These are phyloP conservation scores for Priceomyces carsonii DNA, from an alignment of 805 yeast genomes.

Conservation along the genomic window DNA sequence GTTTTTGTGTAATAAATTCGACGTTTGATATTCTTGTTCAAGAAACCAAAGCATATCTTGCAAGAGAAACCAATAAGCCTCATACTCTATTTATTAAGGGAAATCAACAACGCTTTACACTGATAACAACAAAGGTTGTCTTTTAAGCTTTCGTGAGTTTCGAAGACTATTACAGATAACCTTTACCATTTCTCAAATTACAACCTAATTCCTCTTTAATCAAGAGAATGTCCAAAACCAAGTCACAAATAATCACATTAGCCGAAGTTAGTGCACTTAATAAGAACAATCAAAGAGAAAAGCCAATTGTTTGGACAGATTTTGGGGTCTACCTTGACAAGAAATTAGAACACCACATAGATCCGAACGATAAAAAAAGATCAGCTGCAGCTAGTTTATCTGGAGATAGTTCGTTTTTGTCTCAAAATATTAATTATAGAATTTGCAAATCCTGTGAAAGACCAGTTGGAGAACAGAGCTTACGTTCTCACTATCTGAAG, in stretches of 20 bases:
- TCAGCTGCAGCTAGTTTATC: conserved; percentile 17
- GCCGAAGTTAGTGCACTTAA: conserved; percentile 26
- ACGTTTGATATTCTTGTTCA: too few species aligned
- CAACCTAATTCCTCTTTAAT: conserved; percentile 6
- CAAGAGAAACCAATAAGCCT: too few species aligned
- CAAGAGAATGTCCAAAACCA: conserved; percentile 20
- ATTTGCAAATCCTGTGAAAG: conserved; percentile 40
- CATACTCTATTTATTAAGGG: too few species aligned
- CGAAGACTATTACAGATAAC: too few species aligned
- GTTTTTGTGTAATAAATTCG: too few species aligned
- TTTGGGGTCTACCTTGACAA: conserved; percentile 44
- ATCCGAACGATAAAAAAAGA: conserved; percentile 18
- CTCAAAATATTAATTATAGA: conserved; percentile 36
- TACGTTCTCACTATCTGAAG: conserved; percentile 31
- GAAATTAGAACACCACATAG: conserved; percentile 28
- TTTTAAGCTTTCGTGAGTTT: too few species aligned
- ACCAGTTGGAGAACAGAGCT: conserved; percentile 40
- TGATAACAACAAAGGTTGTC: too few species aligned
- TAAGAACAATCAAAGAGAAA: conserved; percentile 15
- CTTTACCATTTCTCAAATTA: too few species aligned
- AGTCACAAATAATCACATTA: conserved; percentile 27
- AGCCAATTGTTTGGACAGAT: conserved; percentile 44
- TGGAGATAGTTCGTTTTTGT: conserved; percentile 26
- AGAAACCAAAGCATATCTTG: too few species aligned
- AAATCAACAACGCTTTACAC: too few species aligned